Evolutionary conservation across 2,329 filamentous ascomycete genomes (phyloP), one percentile per base, ranked within the genome.

Genomic region (Cercospora berteroae): DNA sequence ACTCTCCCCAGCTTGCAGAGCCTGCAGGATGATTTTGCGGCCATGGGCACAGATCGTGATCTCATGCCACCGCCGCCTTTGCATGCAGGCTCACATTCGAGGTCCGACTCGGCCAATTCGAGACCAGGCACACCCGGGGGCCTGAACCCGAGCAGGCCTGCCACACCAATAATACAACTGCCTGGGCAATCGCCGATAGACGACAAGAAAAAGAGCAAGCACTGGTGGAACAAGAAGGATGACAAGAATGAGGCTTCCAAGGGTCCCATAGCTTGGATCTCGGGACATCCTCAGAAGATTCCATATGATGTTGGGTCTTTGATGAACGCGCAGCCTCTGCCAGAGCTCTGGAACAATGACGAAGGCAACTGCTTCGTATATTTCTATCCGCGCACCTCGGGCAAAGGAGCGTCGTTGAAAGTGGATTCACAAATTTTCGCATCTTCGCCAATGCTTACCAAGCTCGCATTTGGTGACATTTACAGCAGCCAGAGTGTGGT

Each of bases 321-420:
- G 69, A 69, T 83, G 25, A 80, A 80, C 63, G 86, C 83, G 44
- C 81, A 85, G 66, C 85, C 82, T 77, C 84, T 87, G 16, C 75
- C 80, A 5, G 88, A 89, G 72, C 76, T 89, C 8, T 90, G 88
- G 88, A 85, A 88, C 71, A 84, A 87, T 3, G 66, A 67, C 5
- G 76, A 83, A 57, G 87, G 85, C n/a, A 86, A 89, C 74, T 88
- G 87, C 13, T 82, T 84, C 68, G 81, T 90, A n/a, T 87, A 89
- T 72, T 80, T 89, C 13, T 89, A 87, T 72, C 86, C 87, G 0
- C 81, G 84, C 50, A 84, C 80, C 16, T 84, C 86, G 20, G 83
- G 83, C 63, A 84, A 83, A 73, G 82, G 85, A 5, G 81, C 88
- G 8, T 88, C 87, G 2, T 89, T 90, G 80, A 85, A 84, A 67